Evolutionary conservation across 2,329 filamentous ascomycete species (phyloP).

Genomic region (Huntiella moniliformis): DNA sequence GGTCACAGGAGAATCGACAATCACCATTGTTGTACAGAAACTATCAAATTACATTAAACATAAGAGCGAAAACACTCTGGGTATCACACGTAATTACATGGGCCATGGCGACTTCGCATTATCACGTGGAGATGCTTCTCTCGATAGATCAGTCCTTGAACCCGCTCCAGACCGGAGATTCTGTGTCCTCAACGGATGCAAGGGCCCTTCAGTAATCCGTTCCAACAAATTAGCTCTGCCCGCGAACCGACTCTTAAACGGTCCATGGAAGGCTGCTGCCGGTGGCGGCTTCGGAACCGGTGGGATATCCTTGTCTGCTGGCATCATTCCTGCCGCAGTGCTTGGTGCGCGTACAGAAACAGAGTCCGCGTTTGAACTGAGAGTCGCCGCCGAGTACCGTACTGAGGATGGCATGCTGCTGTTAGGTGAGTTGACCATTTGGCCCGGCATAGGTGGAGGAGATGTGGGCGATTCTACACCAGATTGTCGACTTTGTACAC

Average conservation of each 20-base stretch:
- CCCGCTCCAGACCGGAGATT: too few species aligned
- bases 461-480: not conserved
- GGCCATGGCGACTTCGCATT: too few species aligned
- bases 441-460: constrained; percentile 5
- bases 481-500: not conserved
- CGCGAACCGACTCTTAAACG: constrained; percentile 7
- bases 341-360: constrained; percentile 3
- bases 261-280: not conserved
- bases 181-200: constrained; percentile 2
- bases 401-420: not conserved
- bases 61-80: too few species aligned
- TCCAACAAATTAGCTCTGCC: constrained; percentile 7
- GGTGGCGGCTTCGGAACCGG: not conserved
- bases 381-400: not conserved
- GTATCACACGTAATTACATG: too few species aligned
- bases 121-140: too few species aligned
- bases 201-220: constrained; percentile 1
- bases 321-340: not conserved
- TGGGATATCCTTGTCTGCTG: not conserved
- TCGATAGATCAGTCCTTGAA: too few species aligned
- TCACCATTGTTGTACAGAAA: too few species aligned
- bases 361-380: not conserved
- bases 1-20: too few species aligned
- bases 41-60: too few species aligned
- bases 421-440: not conserved